Evolutionary conservation across 2,329 filamentous ascomycete species (phyloP).

Genomic region (Fusarium musae): DNA sequence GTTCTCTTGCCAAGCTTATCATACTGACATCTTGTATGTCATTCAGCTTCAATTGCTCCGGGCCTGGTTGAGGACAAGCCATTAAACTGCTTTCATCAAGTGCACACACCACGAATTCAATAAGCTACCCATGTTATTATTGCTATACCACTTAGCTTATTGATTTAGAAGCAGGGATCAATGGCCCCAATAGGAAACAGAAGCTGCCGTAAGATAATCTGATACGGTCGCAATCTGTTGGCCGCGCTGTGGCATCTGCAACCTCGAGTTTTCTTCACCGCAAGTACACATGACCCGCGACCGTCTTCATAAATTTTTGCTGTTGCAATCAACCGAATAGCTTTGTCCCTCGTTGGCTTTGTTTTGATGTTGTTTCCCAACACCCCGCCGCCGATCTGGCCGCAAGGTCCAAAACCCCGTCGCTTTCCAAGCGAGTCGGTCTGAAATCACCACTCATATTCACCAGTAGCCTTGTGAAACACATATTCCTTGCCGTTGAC

Average conservation of each 20-base stretch:
- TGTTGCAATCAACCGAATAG: constrained; percentile 2
- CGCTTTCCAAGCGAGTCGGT: neutral
- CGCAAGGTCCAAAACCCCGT: constrained; percentile 8
- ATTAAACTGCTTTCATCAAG: neutral
- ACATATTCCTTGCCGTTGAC: constrained; percentile 96
- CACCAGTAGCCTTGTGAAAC: constrained; percentile 96
- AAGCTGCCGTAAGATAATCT: constrained; percentile 17
- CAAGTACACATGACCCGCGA: constrained; percentile 20
- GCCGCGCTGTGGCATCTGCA: constrained; percentile 30
- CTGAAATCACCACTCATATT: constrained; percentile 88
- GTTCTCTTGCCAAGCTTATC: neutral
- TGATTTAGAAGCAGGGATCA: constrained; percentile 18
- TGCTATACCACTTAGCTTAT: constrained; percentile 18
- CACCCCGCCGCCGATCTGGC: neutral
- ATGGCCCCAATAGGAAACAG: constrained; percentile 9
- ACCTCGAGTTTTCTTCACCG: constrained; percentile 17
- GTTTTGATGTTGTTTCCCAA: constrained; percentile 22
- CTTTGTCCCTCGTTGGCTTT: neutral
- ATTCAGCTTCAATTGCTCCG: neutral
- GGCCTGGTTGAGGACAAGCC: neutral
- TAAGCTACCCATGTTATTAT: constrained; percentile 8
- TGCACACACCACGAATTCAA: constrained; percentile 3
- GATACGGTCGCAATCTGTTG: constrained; percentile 40
- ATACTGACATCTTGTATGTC: neutral
- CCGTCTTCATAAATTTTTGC: constrained; percentile 9